Base-by-base conservation (phyloP, 345 rosid species). In the Salix caprea region DNA sequence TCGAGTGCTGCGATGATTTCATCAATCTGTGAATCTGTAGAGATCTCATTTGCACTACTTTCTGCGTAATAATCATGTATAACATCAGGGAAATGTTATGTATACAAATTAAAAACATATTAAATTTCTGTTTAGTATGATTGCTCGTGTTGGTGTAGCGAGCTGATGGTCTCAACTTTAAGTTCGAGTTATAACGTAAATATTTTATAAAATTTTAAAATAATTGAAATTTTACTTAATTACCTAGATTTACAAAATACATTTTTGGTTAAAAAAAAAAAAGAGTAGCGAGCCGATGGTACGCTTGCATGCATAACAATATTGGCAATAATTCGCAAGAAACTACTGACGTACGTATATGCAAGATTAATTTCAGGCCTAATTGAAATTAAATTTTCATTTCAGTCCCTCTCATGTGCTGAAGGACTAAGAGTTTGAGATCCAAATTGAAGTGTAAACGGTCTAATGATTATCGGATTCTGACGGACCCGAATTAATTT, bases 1-100 rank as follows among this genome's bases (percentile, higher is more conserved):
- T 92, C 99, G 4, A 91, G 75, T 7, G 90, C 91, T 12, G 93
- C 89, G 2, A 91, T 86, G 54, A 92, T 88, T 24, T 93, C 94
- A 1, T 90, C 98, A 0, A 88, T 91, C 75, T 85, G 80, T 26
- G 91, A 80, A 8, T 84, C 90, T 67, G 19, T 60, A 1, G 28
- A 3, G 56, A 34, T 74, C 26, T 84, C 93, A 50, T 76, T 83
- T 54, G 81, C 91, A 12, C 75, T 76, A 60, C 78, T 77, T 7
- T 87, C 98, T 91, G 85, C 76, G 77, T 15, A 46, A 46, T 46
- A 7, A 40, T 40, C 46, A 40, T 40, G 0, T 40, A 40, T 40
- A 46, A 14, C 6, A 46, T 1, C 4, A 46, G 18, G 16, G 52
- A 46, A 46, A 46, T 14, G 52, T 9, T 21, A 21, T 54, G 1